phyloP scores from a whole-genome alignment of 1,284 basidiomycete genomes.

The Moesziomyces parantarcticus region DNA sequence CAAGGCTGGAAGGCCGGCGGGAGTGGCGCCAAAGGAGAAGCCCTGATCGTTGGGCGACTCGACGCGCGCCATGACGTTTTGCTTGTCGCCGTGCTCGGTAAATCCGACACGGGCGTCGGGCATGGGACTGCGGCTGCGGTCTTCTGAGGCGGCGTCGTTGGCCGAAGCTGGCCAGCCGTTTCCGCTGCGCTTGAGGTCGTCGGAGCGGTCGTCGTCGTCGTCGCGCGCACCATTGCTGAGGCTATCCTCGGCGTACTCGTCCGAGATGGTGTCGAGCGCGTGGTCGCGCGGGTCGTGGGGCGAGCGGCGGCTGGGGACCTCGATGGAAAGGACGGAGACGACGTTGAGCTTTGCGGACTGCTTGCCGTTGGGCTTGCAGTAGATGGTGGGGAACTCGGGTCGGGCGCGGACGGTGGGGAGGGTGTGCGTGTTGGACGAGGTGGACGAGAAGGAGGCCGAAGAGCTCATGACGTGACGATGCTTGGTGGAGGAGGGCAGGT shows the following conservation, averaged over 20 bases:
- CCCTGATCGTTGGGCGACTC: constrained; percentile 36
- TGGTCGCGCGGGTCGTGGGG: constrained; percentile 67
- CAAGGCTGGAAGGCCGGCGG: constrained; percentile 28
- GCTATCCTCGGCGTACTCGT: constrained; percentile 34
- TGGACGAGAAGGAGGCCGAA: constrained; percentile 32
- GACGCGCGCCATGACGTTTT: constrained; percentile 26
- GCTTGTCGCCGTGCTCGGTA: constrained; percentile 38
- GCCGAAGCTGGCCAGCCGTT: constrained; percentile 15
- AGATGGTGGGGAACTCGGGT: constrained; percentile 84
- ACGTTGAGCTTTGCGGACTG: constrained; percentile 75
- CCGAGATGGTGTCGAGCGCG: constrained; percentile 49
- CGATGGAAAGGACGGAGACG: constrained; percentile 88
- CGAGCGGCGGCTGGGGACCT: constrained; percentile 82
- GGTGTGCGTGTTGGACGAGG: constrained; percentile 31
- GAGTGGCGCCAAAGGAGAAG: constrained; percentile 56
- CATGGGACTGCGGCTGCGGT: constrained; percentile 25
- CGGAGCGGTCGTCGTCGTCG: constrained; percentile 45
- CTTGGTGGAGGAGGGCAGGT: constrained; percentile 7
- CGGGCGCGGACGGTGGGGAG: constrained; percentile 84
- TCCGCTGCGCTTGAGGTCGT: constrained; percentile 55
- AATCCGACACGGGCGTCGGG: constrained; percentile 26
- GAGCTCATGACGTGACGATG: constrained; percentile 21
- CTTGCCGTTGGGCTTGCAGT: constrained; percentile 71
- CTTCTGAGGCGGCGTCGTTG: neutral
- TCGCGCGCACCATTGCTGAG: constrained; percentile 12